Conservation (phyloP, 257 asterid genomes). For the Penstemon barbatus region DNA sequence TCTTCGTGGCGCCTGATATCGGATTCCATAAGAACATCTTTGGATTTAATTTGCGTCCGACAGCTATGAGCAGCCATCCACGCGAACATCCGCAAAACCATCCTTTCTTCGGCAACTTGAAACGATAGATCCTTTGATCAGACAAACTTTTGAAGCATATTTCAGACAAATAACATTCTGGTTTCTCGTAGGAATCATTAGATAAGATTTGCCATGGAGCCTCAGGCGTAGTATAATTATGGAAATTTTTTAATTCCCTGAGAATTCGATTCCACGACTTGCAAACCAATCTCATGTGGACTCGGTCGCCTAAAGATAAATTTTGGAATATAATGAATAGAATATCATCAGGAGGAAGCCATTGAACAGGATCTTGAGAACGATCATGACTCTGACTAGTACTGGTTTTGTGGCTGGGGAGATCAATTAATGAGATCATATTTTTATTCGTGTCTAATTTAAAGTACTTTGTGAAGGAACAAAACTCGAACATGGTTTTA, state of each 20-base stretch:
- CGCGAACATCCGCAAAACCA: conserved; percentile 24
- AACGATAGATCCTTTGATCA: conserved; percentile 12
- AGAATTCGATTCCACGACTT: conserved; percentile 18
- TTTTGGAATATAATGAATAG: not conserved
- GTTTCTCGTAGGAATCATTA: not conserved
- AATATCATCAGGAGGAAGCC: no score
- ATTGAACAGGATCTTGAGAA: no score
- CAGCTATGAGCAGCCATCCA: conserved; percentile 13
- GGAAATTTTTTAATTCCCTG: not conserved
- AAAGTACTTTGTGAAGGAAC: no score
- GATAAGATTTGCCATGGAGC: conserved; percentile 24
- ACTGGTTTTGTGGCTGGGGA: no score
- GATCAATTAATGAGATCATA: no score
- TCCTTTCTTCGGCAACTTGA: not conserved
- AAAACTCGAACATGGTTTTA: no score
- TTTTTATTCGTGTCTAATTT: no score
- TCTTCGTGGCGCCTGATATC: not conserved
- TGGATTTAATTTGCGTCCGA: not conserved
- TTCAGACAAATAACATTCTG: not conserved
- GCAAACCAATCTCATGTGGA: conserved; percentile 22
- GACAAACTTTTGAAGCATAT: conserved; percentile 5
- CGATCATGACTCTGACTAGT: no score
- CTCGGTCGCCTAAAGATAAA: conserved; percentile 5
- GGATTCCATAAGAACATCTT: conserved; percentile 13
- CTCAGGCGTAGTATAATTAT: conserved; percentile 15